Evolutionary conservation across 1,139 yeast species (phyloP), one percentile per base, ranked within the genome.

Genomic region (Chernovozyma sophiae-reginae): DNA sequence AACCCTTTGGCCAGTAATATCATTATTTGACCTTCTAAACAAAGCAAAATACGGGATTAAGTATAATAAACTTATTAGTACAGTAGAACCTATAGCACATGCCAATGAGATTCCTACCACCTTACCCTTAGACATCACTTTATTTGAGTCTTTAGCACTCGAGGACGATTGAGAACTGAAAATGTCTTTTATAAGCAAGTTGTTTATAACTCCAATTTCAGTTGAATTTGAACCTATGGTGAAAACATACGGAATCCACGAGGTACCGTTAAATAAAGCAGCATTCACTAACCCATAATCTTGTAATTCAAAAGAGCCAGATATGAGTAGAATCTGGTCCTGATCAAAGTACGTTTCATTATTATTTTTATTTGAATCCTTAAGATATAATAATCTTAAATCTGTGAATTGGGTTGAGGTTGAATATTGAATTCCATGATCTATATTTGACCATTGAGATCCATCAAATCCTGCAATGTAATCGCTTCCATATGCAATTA

Each of bases 31-130:
- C 62, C 48, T 65, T 55, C 62, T 69, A 65, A 64, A 74, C 33
- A 73, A 66, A 33, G 68, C 65, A 53, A 68, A 68, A 40, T 73
- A 68, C 4, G 82, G 72, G 4, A 79, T 55, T 12, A 83, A 66
- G 41, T 85, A 89, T 31, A 79, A 55, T 20, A 78, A 62, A 20
- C 92, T 84, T 36, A 90, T 57, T 1, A 86, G 55, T 10, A 81
- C 66, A 33, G 90, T 77, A 2, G 96, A 78, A 1, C 92, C 96
- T 30, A 92, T 58, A 0, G 97, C 90, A 52, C 92, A 75, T 0
- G 97, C 97, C 40, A 89, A 72, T 0, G 96, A 83, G 27, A 92
- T 79, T 24, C 96, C 82, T 6, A 89, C 95, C 15, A 90, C 89
- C 55, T 81, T 86, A 1, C 97, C 97, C 22, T 46, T 50, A 3